Evolutionary conservation across 1,284 basidiomycete genomes (phyloP), one percentile per base, ranked within the genome.

Genomic region (Grifola frondosa): DNA sequence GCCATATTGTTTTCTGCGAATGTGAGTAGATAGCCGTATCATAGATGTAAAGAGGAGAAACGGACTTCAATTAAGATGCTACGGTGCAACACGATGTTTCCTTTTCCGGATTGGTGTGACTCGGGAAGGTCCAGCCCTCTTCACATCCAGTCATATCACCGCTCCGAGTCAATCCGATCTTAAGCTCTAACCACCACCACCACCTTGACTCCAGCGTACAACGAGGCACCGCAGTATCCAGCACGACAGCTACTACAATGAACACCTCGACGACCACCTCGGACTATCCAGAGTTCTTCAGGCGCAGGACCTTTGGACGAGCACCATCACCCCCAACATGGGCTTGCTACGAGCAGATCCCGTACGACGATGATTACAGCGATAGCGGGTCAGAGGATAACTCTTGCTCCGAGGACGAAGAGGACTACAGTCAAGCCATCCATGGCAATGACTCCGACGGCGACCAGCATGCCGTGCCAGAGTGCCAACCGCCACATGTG

Each of bases 321-420:
- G 86, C 86, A 34, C 80, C 86, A 19, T 88, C 85, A 5, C 86
- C 86, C 3, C 85, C 86, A 24, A 88, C 84, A 1, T 88, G 85
- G 86, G 84, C 85, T 13, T 89, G 85, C 72, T 89, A 89, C 66
- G 86, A 89, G 73, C 85, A 88, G 74, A 88, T 88, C 61, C 81
- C 81, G 42, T 80, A 75, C 46, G 75, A 74, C 43, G 62, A 64
- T 45, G 66, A 63, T 40, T 67, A 63, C 56, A 73, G 68, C 58
- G 71, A 73, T 20, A 70, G 66, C 44, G 75, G 52, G 24, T 64
- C 63, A 28, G 64, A 71, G 50, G 67, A 71, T 42, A 65, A 69
- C 48, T 81, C 80, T 5, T 84, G 79, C 66, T 84, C 83, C 17
- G 85, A 86, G 64, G 84, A 85, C 57, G 81, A 78, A 29, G 83